Evolutionary conservation across 75 land plant genomes (phyloP), one percentile per base, ranked within the genome.

Genomic region (Cryptomeria japonica): DNA sequence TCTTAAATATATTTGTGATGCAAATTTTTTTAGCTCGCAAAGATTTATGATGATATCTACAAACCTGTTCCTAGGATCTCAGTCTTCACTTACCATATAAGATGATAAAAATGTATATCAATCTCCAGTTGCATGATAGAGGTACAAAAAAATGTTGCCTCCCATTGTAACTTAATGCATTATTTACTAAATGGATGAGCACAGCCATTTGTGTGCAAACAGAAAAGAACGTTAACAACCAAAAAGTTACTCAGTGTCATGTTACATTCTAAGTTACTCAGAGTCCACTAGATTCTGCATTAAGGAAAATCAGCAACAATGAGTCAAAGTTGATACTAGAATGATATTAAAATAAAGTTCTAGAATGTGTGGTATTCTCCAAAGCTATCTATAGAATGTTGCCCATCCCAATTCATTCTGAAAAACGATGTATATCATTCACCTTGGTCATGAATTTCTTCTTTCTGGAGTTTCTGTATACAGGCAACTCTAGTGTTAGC

Each of bases 391-490:
- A 19, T 41, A 79, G 44, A 79, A 79, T 39, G 22, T 79, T 39
- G 44, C 82, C 39, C 11, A 2, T 38, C 42, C 82, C 82, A 79
- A 39, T 79, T 79, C 82, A 19, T 79, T 79, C 11, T 79, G 44
- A 79, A 39, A 79, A 79, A 19, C 5, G 2, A 16, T 28, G 6
- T 41, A 77, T 38, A 16, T 64, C 70, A 64, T 28, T 64, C 22
- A 79, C 42, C 44, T 79, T 41, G 82, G 42, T 79, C 82, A 22
- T 41, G 82, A 39, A 0, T 22, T 79, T 79, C 82, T 22, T 79
- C 82, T 22, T 79, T 79, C 44, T 79, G 82, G 44, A 79, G 82
- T 39, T 79, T 79, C 82, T 79, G 44, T 39, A 79, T 3, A 38
- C 44, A 79, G 1, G 39, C 44, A 79, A 39, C 25, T 39, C 70